These are phyloP conservation scores for Solanum chiquidenum DNA, from an alignment of 257 asterid species.

Conservation along the genomic window DNA sequence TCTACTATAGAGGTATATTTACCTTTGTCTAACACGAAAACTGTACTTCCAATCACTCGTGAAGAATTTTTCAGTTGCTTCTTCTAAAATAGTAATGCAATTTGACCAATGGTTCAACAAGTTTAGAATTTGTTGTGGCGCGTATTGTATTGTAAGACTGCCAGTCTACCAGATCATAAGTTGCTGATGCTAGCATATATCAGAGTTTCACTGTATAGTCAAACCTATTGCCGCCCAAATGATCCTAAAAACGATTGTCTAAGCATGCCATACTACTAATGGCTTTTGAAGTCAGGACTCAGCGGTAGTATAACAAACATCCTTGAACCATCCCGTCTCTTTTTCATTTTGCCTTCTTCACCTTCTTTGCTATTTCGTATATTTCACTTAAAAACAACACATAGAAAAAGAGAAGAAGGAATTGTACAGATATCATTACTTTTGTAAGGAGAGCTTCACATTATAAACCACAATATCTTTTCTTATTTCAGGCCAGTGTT, in stretches of 20 bases:
- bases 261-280: background rate
- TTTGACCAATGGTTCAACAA: background rate
- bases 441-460: background rate
- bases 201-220: background rate
- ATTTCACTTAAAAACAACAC: background rate
- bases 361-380: background rate
- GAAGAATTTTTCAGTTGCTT: background rate
- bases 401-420: background rate
- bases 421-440: background rate
- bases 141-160: background rate
- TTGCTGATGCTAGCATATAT: background rate
- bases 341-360: background rate
- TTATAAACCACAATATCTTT: background rate
- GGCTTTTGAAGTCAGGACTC: background rate
- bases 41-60: background rate
- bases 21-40: background rate
- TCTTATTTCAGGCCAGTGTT: constrained; percentile 48
- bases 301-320: background rate
- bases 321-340: background rate
- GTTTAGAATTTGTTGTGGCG: background rate
- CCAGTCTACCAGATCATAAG: background rate
- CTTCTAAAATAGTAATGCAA: background rate
- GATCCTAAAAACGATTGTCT: background rate
- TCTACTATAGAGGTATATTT: constrained; percentile 51
- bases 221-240: background rate